Base-by-base conservation (phyloP, 2,329 filamentous ascomycete species). In the Pseudogymnoascus sp. region DNA sequence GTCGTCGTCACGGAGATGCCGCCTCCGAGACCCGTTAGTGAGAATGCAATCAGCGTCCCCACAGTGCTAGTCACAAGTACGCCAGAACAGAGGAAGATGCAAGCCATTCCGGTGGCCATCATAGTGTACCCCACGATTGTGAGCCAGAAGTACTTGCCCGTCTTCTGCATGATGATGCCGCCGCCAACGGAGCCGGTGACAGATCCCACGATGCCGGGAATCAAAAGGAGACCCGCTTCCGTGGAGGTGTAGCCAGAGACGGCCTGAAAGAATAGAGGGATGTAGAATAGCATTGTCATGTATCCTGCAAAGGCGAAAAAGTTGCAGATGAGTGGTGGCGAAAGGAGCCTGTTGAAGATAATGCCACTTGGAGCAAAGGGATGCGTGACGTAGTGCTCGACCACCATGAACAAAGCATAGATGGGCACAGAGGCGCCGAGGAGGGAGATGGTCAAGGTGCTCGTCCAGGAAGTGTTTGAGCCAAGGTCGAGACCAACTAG, bases 231-330 rank as follows among this genome's bases (percentile, higher is more conserved):
- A 1, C 88, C 88, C 3, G 88, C 83, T 61, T 78, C 72, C 0
- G 86, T 85, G 1, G 89, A 86, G 3, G 80, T 81, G 25, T 85
- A 75, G 4, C 83, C 84, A 59, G 87, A 78, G 0, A 87, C 86
- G 4, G 87, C 88, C 73, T 93, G 90, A 74, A 89, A 90, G 74
- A 88, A 90, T 1, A 93, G 77, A 1, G 89, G 88, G n/a, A 90
- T 76, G 74, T 89, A 90, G 76, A 90, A 92, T 4, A 88, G 66
- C 1, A 80, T 75, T 0, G 82, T 80, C 69, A 78, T 75, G 64
- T 79, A 75, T 12, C 82, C 85, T 1, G 79, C 83, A 60, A 88
- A 82, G 60, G 82, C 79, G 72, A 90, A 91, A 75, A 91, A 89
- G 72, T 91, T 91, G 71, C 83, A 84, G 1, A 85, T 73, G 68